These are phyloP conservation scores for Dactylellina parvicollis DNA, from an alignment of 2,329 filamentous ascomycete genomes.

Conservation along the genomic window DNA sequence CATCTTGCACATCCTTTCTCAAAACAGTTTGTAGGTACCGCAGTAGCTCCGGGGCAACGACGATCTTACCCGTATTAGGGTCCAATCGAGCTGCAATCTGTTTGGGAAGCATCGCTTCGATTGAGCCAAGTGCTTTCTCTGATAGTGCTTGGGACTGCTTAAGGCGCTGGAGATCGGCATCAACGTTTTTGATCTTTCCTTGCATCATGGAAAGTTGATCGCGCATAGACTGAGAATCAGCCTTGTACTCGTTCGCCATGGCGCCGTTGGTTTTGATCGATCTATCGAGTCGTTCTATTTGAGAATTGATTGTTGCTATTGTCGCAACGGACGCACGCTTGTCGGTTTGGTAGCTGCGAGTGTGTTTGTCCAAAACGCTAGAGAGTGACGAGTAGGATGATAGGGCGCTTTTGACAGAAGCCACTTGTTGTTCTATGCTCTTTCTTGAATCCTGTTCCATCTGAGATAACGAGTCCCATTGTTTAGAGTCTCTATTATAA, in stretches of 20 bases:
- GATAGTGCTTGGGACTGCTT: conserved; percentile 27
- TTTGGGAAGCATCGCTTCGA: conserved; percentile 35
- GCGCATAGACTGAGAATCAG: neutral
- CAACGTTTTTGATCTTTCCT: conserved; percentile 18
- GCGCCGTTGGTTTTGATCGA: conserved; percentile 14
- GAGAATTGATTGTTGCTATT: conserved; percentile 23
- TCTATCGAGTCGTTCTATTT: conserved; percentile 28
- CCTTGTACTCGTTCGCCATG: conserved; percentile 1
- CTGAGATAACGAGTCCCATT: conserved; percentile 9
- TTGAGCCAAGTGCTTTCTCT: conserved; percentile 18
- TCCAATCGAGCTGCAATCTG: conserved; percentile 42
- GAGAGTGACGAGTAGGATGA: conserved; percentile 37
- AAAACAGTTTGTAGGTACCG: conserved; percentile 31
- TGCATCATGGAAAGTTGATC: conserved; percentile 27
- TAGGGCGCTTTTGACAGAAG: conserved; percentile 21
- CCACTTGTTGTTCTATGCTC: conserved; percentile 30
- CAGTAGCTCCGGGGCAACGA: conserved; percentile 39
- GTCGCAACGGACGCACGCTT: conserved; percentile 12
- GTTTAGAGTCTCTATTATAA: conserved; percentile 5
- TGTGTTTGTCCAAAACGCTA: conserved; percentile 33
- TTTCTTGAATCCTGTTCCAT: conserved; percentile 11
- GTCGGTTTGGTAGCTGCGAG: conserved; percentile 31
- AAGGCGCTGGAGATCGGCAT: conserved; percentile 25
- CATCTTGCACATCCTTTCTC: conserved; percentile 24
- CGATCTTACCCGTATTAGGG: conserved; percentile 27